Conservation (phyloP, 208 protist species). For the Crithidia mellificae region DNA sequence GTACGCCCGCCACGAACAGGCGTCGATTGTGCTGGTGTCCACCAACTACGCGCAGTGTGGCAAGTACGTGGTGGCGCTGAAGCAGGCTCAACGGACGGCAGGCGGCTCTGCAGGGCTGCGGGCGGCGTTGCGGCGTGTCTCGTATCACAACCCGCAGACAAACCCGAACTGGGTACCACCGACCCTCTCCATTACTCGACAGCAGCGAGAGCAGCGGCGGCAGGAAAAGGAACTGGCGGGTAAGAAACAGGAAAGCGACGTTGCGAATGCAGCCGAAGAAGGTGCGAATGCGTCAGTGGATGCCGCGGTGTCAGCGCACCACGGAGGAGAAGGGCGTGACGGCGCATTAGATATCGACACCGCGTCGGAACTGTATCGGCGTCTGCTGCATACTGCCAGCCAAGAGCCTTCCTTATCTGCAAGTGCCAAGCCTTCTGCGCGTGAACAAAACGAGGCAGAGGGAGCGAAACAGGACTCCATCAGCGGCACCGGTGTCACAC, state of each 20-base stretch:
- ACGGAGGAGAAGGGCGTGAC: no score
- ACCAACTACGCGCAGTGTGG: conserved; percentile 60
- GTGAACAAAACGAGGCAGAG: not conserved
- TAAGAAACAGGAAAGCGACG: not conserved
- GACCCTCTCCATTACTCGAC: conserved; percentile 39
- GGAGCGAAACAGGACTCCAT: not conserved
- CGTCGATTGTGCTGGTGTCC: conserved; percentile 52
- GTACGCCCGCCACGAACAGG: conserved; percentile 28
- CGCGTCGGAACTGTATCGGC: conserved; percentile 25
- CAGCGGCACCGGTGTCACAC: not conserved
- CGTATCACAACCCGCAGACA: conserved; percentile 80
- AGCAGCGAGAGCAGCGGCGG: conserved; percentile 2
- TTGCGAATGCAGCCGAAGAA: not conserved
- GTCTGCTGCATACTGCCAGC: conserved; percentile 5
- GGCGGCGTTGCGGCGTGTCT: conserved; percentile 57
- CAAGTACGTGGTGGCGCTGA: conserved; percentile 65
- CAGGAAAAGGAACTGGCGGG: not conserved
- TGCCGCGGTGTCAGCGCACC: not conserved
- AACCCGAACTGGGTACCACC: conserved; percentile 74
- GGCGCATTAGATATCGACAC: conserved; percentile 14
- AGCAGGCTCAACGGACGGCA: conserved; percentile 26
- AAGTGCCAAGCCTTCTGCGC: no score
- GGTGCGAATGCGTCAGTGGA: not conserved
- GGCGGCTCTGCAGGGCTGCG: conserved; percentile 25
- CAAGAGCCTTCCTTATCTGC: not conserved